A percentile compares a stretch with the other conserved stretches of the same genome.
Conservation (phyloP, 2,329 filamentous ascomycete genomes). For the Xylaria sp. region DNA sequence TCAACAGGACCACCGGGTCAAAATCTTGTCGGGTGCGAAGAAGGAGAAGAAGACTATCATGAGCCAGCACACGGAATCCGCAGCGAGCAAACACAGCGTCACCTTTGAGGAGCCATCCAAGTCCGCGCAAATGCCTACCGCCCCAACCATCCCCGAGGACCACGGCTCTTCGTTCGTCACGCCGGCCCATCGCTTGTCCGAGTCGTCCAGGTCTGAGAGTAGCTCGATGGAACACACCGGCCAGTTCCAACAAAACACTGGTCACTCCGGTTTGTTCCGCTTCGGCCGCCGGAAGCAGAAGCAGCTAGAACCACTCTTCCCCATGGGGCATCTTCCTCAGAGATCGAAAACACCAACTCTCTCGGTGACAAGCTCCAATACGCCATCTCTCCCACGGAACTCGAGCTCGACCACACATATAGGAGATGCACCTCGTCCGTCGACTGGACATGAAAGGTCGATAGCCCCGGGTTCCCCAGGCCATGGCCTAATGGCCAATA, state of each 20-base stretch:
- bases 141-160: conserved; percentile 71
- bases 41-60: conserved; percentile 58
- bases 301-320: conserved; percentile 81
- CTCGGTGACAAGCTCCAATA: conserved; percentile 54
- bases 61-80: conserved; percentile 51
- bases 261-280: conserved; percentile 81
- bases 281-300: conserved; percentile 81
- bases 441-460: conserved; percentile 49
- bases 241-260: conserved; percentile 69
- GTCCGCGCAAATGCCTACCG: conserved; percentile 52
- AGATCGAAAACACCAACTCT: conserved; percentile 63
- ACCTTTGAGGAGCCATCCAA: conserved; percentile 69
- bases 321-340: conserved; percentile 84
- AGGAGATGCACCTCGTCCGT: conserved; percentile 41
- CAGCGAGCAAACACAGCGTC: conserved; percentile 58
- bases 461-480: conserved; percentile 53
- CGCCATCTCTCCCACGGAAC: conserved; percentile 56
- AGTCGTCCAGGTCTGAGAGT: conserved; percentile 90
- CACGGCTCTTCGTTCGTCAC: conserved; percentile 70
- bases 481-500: conserved; percentile 47
- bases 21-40: conserved; percentile 43
- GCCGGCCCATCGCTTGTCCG: conserved; percentile 75
- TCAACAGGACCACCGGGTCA: conserved; percentile 45
- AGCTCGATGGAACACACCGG: conserved; percentile 75
- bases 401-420: conserved; percentile 49